These are phyloP conservation scores for Solanum arcanum DNA, from an alignment of 257 asterid genomes.

Conservation along the genomic window DNA sequence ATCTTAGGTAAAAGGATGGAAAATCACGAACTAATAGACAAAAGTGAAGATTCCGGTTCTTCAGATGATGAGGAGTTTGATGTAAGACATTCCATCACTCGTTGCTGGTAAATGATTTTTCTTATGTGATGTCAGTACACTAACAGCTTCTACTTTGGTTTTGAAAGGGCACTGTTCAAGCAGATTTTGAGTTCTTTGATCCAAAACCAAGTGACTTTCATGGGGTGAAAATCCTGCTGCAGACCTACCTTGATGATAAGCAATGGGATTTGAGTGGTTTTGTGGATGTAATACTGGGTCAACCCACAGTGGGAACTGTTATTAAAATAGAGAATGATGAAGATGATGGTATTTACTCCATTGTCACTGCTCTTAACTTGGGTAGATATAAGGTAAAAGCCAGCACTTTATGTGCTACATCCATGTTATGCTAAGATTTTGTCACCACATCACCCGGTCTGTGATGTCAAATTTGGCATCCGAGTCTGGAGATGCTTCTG, in stretches of 20 bases:
- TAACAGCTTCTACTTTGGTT: not conserved
- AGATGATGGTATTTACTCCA: conserved; percentile 71
- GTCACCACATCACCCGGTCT: not conserved
- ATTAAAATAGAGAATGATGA: conserved; percentile 75
- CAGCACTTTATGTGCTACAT: not conserved
- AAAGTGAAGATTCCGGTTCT: conserved; percentile 22
- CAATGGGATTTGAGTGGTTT: conserved; percentile 86
- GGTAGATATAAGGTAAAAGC: conserved; percentile 67
- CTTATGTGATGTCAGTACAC: not conserved
- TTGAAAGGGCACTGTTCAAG: conserved; percentile 68
- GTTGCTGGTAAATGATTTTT: not conserved
- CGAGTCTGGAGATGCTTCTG: not conserved
- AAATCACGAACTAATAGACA: conserved; percentile 5
- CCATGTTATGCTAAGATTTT: not conserved
- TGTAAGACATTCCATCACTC: conserved; percentile 17
- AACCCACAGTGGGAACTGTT: conserved; percentile 82
- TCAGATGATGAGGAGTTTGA: conserved; percentile 60
- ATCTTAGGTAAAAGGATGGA: conserved; percentile 23
- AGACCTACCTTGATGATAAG: conserved; percentile 57
- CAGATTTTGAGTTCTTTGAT: conserved; percentile 87
- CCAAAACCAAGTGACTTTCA: conserved; percentile 83
- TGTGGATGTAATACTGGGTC: conserved; percentile 78
- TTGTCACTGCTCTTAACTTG: conserved; percentile 59
- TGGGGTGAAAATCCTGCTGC: conserved; percentile 79
- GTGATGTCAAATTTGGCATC: not conserved